A percentile compares a stretch with the other conserved stretches of the same genome.
These are phyloP conservation scores for Verbascum thapsus DNA, from an alignment of 257 asterid species.

Conservation along the genomic window DNA sequence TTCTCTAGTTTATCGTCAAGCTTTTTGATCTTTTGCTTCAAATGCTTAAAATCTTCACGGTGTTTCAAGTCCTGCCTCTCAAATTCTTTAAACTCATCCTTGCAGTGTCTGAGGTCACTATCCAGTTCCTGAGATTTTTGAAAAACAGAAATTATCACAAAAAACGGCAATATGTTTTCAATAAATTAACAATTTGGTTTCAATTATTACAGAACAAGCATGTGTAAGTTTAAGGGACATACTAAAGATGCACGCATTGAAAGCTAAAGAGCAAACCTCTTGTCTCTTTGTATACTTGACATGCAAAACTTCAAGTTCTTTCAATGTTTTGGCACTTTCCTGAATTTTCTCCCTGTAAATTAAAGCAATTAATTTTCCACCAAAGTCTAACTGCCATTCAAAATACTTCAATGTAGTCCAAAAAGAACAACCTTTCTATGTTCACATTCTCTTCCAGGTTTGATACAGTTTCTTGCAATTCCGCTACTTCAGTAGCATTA, in stretches of 20 bases:
- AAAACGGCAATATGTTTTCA: constrained; percentile 7
- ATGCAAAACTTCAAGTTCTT: constrained; percentile 81
- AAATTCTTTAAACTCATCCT: constrained; percentile 86
- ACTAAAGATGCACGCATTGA: not conserved
- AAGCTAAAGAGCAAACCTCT: constrained; percentile 56
- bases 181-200: not conserved
- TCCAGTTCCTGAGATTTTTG: constrained; percentile 69
- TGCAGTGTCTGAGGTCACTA: constrained; percentile 54
- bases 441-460: constrained; percentile 70
- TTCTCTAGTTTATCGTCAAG: constrained; percentile 75
- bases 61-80: constrained; percentile 92
- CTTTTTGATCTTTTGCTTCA: constrained; percentile 87
- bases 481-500: constrained; percentile 53
- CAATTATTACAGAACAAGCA: not conserved
- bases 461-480: constrained; percentile 59
- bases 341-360: constrained; percentile 77
- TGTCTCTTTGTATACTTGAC: constrained; percentile 66
- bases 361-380: constrained; percentile 10
- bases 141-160: constrained; percentile 4
- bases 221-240: not conserved
- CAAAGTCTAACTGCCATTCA: constrained; percentile 13
- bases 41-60: constrained; percentile 78
- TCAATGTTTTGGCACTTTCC: constrained; percentile 59
- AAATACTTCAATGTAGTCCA: constrained; percentile 1
- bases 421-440: constrained; percentile 60